Conservation (phyloP, 2,329 filamentous ascomycete species). For the Alternaria gaisen region DNA sequence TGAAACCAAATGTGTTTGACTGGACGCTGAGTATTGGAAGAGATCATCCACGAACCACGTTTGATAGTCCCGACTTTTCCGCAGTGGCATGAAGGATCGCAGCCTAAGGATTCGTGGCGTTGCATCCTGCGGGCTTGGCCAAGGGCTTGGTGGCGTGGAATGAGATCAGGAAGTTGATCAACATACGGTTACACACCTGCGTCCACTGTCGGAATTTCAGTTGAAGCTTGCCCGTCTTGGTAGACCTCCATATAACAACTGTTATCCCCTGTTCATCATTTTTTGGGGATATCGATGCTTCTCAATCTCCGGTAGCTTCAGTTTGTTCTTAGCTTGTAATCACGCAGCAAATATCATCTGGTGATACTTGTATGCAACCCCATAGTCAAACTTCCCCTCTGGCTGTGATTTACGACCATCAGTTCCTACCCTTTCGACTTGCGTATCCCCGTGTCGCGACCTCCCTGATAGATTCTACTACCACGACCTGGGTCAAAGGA, state of each 20-base stretch:
- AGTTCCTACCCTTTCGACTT: too few relatives aligned
- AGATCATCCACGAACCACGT: conserved; percentile 6
- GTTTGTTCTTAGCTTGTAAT: background rate
- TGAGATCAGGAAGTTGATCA: background rate
- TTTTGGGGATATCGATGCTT: background rate
- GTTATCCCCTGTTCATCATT: background rate
- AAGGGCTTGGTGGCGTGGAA: background rate
- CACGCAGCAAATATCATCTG: background rate
- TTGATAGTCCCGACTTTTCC: conserved; percentile 4
- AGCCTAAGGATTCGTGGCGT: conserved; percentile 6
- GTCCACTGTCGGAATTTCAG: background rate
- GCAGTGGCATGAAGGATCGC: background rate
- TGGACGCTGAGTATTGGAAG: background rate
- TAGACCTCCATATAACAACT: background rate
- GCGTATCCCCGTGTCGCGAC: background rate
- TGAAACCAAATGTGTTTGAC: conserved; percentile 2
- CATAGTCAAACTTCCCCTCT: background rate
- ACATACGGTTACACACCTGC: background rate
- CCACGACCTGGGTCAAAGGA: background rate
- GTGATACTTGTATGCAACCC: background rate
- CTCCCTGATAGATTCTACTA: too few relatives aligned
- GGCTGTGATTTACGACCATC: background rate
- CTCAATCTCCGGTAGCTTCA: background rate
- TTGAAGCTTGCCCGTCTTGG: background rate
- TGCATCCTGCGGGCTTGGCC: conserved; percentile 1